Base-by-base conservation (phyloP, 2,329 filamentous ascomycete species). In the Alternaria ethzedia region DNA sequence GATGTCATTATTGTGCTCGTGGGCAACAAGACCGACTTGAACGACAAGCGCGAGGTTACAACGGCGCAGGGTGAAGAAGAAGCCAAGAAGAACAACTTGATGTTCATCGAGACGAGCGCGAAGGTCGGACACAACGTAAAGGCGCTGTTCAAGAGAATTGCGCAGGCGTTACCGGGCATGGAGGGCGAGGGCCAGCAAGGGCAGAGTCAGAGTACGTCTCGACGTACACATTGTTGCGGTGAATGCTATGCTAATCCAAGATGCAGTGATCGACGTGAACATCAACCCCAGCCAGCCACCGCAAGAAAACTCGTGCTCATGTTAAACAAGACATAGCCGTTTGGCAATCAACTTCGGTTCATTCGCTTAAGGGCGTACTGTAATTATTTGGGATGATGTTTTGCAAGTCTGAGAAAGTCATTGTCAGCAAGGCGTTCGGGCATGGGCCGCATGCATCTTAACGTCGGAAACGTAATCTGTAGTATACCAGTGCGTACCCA, bases 61-160 rank as follows among this genome's bases (percentile, higher is more conserved):
- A 96, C 94, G 36, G 90, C 92, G 78, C 94, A 98, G 82, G 96
- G 96, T 64, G 96, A 99, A 82, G 96, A 98, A 75, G 96, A 99
- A 83, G 95, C 95, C 46, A 97, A 97, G 88, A 95, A 95, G 86
- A 95, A 97, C 82, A 96, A 96, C 70, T 85, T 97, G 71, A 97
- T 99, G 92, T 99, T 99, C 78, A 96, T 99, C 74, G 96, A 99
- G 86, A 99, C 96, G 58, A 97, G 94, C 81, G 96, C 96, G 58
- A 99, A 99, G 86, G 87, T 97, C 12, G 94, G 96, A 44, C 94
- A 98, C 82, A 99, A 99, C 79, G 96, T 99, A 73, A 99, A 99
- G 87, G 92, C 91, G 71, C 85, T 99, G 61, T 99, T 99, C 85
- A 93, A 94, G 86, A 91, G 94, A 85, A 99, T 99, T 88, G 96